Evolutionary conservation across 1,284 basidiomycete species (phyloP), one percentile per base, ranked within the genome.

Genomic region (Omphalotus olearius): DNA sequence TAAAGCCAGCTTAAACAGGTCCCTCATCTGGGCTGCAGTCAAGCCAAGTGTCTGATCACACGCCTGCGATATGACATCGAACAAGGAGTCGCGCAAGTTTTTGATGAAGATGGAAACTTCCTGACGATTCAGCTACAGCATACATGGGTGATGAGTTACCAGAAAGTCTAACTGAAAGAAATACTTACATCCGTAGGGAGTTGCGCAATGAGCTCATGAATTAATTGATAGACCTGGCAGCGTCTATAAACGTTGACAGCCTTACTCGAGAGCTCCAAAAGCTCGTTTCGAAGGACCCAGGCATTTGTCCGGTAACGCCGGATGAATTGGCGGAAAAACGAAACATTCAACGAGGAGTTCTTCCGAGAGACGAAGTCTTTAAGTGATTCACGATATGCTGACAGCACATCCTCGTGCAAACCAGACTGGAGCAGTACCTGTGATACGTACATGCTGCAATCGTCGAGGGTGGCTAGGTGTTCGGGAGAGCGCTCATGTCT

Each of bases 331-430:
- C 83, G 75, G 68, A 98, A 83, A 72, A 97, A 94, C 36, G 70
- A 69, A 1, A 80, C 69, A 59, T 88, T 88, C 43, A 97, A 73
- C 33, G 80, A 74, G 4, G 91, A 93, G 40, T 83, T 79, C 69
- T 96, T 97, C 53, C 91, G 80, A 7, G 80, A 82, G 52, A 89
- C 73, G 64, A 92, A 97, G 68, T 95, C 91, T 14, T 72, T 62
- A 18, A 96, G 67, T 0, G 92, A 93, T 53, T 72, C 71, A 40
- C 74, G 75, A 65, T 97, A 96, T 6, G 76, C 67, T 20, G 70
- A 66, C 1, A 83, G 57, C 6, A 86, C 71, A 6, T 69, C 54
- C 25, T 72, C 66, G 25, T 75, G 69, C n/a, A 65, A 72, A 49
- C 69, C 64, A 6, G 66, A 56, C 30, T 78, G 75, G 1, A 82